Evolutionary conservation across 148 eudicot species (phyloP).

Genomic region (Persicaria tinctoria): DNA sequence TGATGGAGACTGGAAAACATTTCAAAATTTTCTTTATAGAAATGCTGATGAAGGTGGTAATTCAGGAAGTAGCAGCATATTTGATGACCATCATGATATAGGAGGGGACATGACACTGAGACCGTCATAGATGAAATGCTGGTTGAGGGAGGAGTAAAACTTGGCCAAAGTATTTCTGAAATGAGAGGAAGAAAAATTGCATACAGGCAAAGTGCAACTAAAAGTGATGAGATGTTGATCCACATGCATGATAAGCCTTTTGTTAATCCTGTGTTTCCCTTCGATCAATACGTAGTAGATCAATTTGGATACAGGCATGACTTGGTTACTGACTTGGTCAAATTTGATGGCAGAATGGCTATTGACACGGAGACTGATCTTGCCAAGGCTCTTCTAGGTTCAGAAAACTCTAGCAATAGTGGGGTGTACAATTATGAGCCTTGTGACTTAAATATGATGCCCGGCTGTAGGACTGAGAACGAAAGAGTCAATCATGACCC

Average conservation of each 20-base stretch:
- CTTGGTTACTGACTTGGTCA: slow-evolving; percentile 49
- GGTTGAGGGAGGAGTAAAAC: too few relatives aligned
- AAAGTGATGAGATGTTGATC: slow-evolving; percentile 40
- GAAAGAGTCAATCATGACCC: not conserved
- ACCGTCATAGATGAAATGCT: too few relatives aligned
- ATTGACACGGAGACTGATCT: slow-evolving; percentile 55
- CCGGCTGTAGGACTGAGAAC: slow-evolving; percentile 53
- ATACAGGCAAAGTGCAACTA: slow-evolving; percentile 23
- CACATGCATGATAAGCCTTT: slow-evolving; percentile 33
- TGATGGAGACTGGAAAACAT: slow-evolving; percentile 83
- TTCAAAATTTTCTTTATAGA: slow-evolving; percentile 67
- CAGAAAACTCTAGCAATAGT: slow-evolving; percentile 26
- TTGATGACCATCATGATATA: slow-evolving; percentile 34
- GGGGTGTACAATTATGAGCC: slow-evolving; percentile 45
- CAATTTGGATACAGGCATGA: slow-evolving; percentile 28
- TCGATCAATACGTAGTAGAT: slow-evolving; percentile 44
- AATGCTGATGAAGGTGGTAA: slow-evolving; percentile 51
- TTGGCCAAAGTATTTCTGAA: slow-evolving; percentile 8
- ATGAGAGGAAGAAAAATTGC: slow-evolving; percentile 33
- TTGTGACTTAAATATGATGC: slow-evolving; percentile 68
- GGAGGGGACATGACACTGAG: slow-evolving; percentile 11
- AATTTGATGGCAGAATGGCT: slow-evolving; percentile 35
- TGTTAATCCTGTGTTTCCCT: slow-evolving; percentile 26
- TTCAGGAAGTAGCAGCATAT: slow-evolving; percentile 40
- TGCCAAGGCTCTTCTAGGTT: slow-evolving; percentile 27